Conservation (phyloP, 306 rosid species). For the Datisca glomerata region DNA sequence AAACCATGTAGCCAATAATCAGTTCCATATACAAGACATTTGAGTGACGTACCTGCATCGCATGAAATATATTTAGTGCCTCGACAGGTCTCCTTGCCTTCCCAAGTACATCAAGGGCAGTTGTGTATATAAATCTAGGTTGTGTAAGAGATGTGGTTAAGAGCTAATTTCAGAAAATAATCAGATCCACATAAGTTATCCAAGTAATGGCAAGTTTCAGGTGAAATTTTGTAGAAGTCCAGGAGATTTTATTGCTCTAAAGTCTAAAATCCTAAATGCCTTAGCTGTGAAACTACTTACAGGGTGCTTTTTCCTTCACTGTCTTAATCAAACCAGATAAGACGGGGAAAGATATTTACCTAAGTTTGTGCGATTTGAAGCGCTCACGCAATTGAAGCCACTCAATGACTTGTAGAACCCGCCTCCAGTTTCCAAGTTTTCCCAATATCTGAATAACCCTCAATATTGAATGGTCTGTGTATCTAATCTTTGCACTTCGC, state of each 20-base stretch:
- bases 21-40: background rate
- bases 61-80: slow-evolving; percentile 67
- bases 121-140: slow-evolving; percentile 61
- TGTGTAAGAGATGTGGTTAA: slow-evolving; percentile 7
- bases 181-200: background rate
- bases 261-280: no score
- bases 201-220: no score
- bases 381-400: slow-evolving; percentile 93
- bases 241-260: background rate
- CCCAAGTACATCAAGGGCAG: slow-evolving; percentile 88
- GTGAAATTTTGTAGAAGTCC: no score
- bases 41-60: slow-evolving; percentile 57
- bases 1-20: no score
- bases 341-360: slow-evolving; percentile 25
- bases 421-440: slow-evolving; percentile 78
- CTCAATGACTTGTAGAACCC: slow-evolving; percentile 82
- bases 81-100: slow-evolving; percentile 88
- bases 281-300: no score
- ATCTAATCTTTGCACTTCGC: slow-evolving; percentile 78
- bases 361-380: slow-evolving; percentile 61
- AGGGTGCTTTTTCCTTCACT: background rate
- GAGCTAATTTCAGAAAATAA: background rate
- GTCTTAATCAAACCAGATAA: background rate
- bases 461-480: slow-evolving; percentile 66
- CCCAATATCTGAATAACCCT: slow-evolving; percentile 78